Evolutionary conservation across 306 rosid genomes (phyloP).

Genomic region (Oxytropis ochrocephala): DNA sequence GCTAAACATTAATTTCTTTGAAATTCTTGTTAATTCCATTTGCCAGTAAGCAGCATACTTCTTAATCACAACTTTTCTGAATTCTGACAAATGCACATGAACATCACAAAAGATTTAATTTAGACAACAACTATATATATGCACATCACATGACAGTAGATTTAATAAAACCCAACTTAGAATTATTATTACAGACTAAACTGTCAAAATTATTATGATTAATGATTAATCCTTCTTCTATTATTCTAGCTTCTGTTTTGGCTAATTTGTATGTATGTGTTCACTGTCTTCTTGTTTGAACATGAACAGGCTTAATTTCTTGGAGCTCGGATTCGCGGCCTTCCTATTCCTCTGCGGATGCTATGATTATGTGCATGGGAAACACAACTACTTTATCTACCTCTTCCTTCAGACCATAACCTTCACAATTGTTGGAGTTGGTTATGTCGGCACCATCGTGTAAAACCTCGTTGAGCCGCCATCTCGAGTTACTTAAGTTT

Average conservation of each 20-base stretch:
- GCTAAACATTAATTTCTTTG: slow-evolving; percentile 13
- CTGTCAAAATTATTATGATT: neutral
- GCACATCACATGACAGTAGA: slow-evolving; percentile 6
- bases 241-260: neutral
- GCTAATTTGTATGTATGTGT: neutral
- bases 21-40: neutral
- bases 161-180: neutral
- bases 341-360: slow-evolving; percentile 94
- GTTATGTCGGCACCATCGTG: slow-evolving; percentile 92
- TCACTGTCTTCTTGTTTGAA: neutral
- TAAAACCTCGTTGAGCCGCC: slow-evolving; percentile 41
- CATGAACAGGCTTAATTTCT: slow-evolving; percentile 51
- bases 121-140: neutral
- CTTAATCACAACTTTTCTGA: slow-evolving; percentile 14
- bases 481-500: slow-evolving; percentile 12
- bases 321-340: slow-evolving; percentile 90
- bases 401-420: slow-evolving; percentile 88
- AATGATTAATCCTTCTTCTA: too few species aligned
- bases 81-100: slow-evolving; percentile 26
- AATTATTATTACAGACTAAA: slow-evolving; percentile 10
- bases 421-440: slow-evolving; percentile 84
- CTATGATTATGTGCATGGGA: slow-evolving; percentile 88
- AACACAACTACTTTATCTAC: slow-evolving; percentile 83
- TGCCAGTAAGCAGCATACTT: neutral
- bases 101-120: neutral